Base-by-base conservation (phyloP, 352 stramenopile species). In the Phytophthora tentaculata region DNA sequence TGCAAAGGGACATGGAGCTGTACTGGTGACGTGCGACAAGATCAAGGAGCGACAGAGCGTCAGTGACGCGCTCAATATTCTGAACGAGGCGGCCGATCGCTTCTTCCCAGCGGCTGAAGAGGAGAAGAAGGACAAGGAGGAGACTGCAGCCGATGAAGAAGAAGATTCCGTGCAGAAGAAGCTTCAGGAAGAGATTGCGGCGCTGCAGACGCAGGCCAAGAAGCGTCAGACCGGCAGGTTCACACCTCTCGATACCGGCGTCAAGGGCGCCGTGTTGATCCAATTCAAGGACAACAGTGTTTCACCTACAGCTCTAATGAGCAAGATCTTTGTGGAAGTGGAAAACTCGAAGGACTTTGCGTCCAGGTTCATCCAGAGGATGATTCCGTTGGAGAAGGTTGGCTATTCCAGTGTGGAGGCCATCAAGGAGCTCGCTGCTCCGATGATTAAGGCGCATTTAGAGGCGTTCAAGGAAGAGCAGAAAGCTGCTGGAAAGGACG, bases 21-120 rank as follows among this genome's bases (percentile, higher is more conserved):
- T 94, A 24, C 69, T 94, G 8, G 79, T 94, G 43, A 94, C 83
- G 26, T 94, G 86, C 52, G 86, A 94, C 56, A 86, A 83, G 63
- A 91, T 77, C 19, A 91, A 90, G 61, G 86, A 94, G 69, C 79
- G 82, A 41, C 86, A 89, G 69, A 86, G 79, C 54, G 83, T 92
- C 37, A 73, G 77, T 13, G 84, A 94, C 48, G 82, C 84, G 35
- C 77, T 94, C 17, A 92, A 92, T 58, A 70, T 94, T 32, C 61
- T 94, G 16, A 94, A 92, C 63, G 86, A 92, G 19, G 76, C 78
- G n/a, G 85, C 81, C 1, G 83, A 93, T 56, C 81, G 81, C 47
- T 78, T 77, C 49, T 93, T 86, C 52, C 81, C 82, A 1, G 23
- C 61, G 39, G 45, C 24, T 43, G 51, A 76, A n/a, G 68, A 69